Base-by-base conservation (phyloP, 2,329 filamentous ascomycete species). In the Purpureocillium takamizusanense region DNA sequence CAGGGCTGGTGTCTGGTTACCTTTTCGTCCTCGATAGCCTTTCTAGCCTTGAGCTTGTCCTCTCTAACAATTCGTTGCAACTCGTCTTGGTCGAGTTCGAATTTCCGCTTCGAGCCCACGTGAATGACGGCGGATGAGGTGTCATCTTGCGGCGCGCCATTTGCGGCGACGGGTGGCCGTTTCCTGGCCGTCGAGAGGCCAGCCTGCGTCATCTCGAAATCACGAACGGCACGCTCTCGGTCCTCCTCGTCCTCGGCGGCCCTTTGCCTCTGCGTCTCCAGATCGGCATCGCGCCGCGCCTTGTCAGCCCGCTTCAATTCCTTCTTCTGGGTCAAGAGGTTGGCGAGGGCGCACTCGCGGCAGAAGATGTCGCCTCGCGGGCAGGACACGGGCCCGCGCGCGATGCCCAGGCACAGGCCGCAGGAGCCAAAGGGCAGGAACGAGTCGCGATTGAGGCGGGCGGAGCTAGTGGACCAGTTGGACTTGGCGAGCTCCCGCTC, bases 341-440 rank as follows among this genome's bases (percentile, higher is more conserved):
- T 95, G 49, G 71, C 81, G 38, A 97, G 76, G 8, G 88, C 89
- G 65, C 90, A 98, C 66, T 97, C 92, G 50, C 87, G 81, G 60
- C 90, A 98, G 66, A 97, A 97, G 12, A 98, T 71, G 60, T 97
- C 89, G 44, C 90, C 90, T 46, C 81, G 76, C 3, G 75, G 68
- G 60, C 90, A 97, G 16, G 86, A 80, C 28, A 95, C 87, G 1
- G 92, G 89, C 34, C 87, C 78, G 23, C 82, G 76, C 15, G 89
- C 84, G 7, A 82, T 76, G 42, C 88, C 77, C 13, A 97, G 80
- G 55, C 90, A 98, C 21, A 98, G 72, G 38, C 82, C 78, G 66
- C 90, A 98, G 16, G 83, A 87, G 38, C 83, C 86, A 59, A 97
- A 95, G 5, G 87, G 82, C 10, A 97, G 78, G 61, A 95, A 97